Conservation (phyloP, 129 eudicot genomes). For the Mikania micrantha region DNA sequence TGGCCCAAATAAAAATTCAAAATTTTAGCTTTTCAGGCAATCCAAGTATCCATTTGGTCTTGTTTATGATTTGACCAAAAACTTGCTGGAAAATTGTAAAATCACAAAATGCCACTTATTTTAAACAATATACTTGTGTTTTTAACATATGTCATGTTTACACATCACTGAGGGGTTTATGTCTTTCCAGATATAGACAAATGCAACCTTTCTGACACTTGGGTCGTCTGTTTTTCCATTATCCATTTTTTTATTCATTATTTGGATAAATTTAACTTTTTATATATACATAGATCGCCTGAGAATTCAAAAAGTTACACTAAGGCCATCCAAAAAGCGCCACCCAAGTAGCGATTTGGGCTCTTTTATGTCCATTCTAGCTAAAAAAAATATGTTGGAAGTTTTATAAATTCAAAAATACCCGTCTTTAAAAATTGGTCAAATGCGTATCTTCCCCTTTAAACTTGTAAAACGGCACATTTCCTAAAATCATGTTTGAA, state of each 20-base stretch:
- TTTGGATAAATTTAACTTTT: not conserved
- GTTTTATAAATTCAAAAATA: not conserved
- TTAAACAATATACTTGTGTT: no score
- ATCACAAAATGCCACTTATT: not conserved
- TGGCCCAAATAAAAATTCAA: not conserved
- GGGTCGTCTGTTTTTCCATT: not conserved
- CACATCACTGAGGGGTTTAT: not conserved
- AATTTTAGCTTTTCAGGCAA: not conserved
- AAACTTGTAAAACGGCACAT: no score
- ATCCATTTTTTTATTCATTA: not conserved
- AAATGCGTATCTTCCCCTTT: no score
- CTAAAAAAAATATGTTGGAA: no score
- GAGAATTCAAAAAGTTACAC: not conserved
- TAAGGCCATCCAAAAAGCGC: not conserved
- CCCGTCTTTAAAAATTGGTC: not conserved
- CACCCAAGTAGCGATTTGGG: not conserved
- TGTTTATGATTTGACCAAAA: not conserved
- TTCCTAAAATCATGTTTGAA: no score
- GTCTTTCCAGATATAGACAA: no score
- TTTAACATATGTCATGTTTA: no score
- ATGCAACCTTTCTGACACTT: not conserved
- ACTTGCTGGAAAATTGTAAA: not conserved
- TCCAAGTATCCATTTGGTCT: not conserved
- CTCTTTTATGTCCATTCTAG: no score
- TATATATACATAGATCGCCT: not conserved